Percentiles rank a stretch among this genome's conserved stretches.
Conservation (phyloP, 768 basidiomycete species). For the Coprinopsis sp. region DNA sequence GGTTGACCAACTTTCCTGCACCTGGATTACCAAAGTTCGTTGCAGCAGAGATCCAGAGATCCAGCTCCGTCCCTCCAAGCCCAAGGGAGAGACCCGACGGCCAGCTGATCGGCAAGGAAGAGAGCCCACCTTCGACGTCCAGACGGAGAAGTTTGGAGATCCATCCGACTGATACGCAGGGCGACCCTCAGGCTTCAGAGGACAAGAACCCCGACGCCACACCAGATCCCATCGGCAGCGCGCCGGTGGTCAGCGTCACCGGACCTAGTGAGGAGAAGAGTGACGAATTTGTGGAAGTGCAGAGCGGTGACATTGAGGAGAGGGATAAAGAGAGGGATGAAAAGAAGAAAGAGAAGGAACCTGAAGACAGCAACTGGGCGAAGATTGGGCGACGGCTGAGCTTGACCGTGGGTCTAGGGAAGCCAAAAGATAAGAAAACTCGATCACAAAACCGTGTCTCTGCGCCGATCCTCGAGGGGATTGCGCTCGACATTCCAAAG, state of each 20-base stretch:
- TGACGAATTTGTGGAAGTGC: background rate
- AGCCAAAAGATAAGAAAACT: slow-evolving; percentile 32
- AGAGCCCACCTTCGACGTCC: slow-evolving; percentile 6
- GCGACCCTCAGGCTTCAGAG: background rate
- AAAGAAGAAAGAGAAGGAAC: slow-evolving; percentile 6
- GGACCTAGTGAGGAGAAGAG: background rate
- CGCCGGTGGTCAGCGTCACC: background rate
- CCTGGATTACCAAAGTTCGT: background rate
- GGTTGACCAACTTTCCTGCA: slow-evolving; percentile 40
- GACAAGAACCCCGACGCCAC: background rate
- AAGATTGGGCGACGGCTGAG: slow-evolving; percentile 63
- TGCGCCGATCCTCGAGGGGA: slow-evolving; percentile 15
- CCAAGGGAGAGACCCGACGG: slow-evolving; percentile 13
- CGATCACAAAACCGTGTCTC: slow-evolving; percentile 22
- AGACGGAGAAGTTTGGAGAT: slow-evolving; percentile 14
- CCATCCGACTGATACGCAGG: background rate
- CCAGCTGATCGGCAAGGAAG: slow-evolving; percentile 7
- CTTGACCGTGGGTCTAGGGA: slow-evolving; percentile 43
- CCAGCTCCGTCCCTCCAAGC: slow-evolving; percentile 13
- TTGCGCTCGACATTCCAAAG: background rate
- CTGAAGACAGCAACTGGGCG: slow-evolving; percentile 37
- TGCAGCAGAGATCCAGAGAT: slow-evolving; percentile 13
- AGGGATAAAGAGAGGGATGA: slow-evolving; percentile 5
- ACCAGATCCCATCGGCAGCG: background rate
- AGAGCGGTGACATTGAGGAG: background rate